These are phyloP conservation scores for Ceratocystiopsis minuta DNA, from an alignment of 2,329 filamentous ascomycete genomes.

Conservation along the genomic window DNA sequence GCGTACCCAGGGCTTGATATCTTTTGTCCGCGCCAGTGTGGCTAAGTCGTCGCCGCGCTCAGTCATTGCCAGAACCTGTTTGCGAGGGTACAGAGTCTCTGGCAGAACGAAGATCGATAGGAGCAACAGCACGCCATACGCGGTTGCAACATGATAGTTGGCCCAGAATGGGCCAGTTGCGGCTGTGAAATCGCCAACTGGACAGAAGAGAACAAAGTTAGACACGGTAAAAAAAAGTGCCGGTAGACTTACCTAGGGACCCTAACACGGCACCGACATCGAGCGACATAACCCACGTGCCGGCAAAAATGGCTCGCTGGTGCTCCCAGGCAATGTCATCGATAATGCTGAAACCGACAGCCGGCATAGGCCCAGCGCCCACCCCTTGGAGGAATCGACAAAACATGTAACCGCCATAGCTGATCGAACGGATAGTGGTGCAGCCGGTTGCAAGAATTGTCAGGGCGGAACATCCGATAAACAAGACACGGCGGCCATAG, in stretches of 20 bases:
- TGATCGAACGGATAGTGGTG: slow-evolving; percentile 14
- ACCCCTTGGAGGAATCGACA: slow-evolving; percentile 39
- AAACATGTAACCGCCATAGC: slow-evolving; percentile 33
- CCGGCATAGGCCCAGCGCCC: slow-evolving; percentile 32
- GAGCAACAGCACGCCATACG: slow-evolving; percentile 28
- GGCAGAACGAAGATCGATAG: slow-evolving; percentile 31
- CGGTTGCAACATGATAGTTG: slow-evolving; percentile 33
- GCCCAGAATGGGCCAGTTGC: slow-evolving; percentile 30
- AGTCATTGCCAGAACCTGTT: slow-evolving; percentile 23
- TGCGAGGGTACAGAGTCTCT: slow-evolving; percentile 37
- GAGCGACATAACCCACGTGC: slow-evolving; percentile 36
- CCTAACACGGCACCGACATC: slow-evolving; percentile 28
- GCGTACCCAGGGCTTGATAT: slow-evolving; percentile 22
- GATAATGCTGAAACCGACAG: slow-evolving; percentile 33
- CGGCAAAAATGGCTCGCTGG: slow-evolving; percentile 34
- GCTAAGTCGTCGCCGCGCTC: neutral
- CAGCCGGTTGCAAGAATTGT: slow-evolving; percentile 17
- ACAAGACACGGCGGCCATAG: slow-evolving; percentile 30
- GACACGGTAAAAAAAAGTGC: too few relatives aligned
- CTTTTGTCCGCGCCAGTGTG: neutral
- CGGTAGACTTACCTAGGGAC: neutral
- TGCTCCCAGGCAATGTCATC: slow-evolving; percentile 40
- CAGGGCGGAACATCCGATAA: slow-evolving; percentile 22
- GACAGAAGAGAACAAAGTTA: neutral
- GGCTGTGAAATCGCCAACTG: slow-evolving; percentile 30